Conservation (phyloP, 1,284 basidiomycete species). For the Calocybe gambosa region DNA sequence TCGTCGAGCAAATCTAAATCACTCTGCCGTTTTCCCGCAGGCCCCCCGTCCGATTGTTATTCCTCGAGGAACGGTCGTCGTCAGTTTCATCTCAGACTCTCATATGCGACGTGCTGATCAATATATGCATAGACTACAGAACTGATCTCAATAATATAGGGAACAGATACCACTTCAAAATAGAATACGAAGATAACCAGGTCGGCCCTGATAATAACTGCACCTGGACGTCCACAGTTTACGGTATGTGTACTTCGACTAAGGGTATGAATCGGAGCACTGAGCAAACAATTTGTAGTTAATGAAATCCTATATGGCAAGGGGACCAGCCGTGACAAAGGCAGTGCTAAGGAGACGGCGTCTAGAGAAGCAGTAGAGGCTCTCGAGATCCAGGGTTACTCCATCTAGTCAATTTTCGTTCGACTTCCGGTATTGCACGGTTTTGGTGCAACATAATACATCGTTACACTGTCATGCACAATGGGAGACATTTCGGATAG, state of each 20-base stretch:
- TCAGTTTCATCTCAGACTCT: background rate
- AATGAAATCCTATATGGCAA: background rate
- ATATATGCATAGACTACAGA: slow-evolving; percentile 5
- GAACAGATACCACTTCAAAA: slow-evolving; percentile 3
- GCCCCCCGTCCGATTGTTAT: background rate
- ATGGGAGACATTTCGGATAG: too few relatives aligned
- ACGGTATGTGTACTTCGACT: background rate
- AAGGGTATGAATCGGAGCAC: background rate
- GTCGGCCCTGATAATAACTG: slow-evolving; percentile 3
- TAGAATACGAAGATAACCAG: slow-evolving; percentile 1
- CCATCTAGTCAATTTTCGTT: background rate
- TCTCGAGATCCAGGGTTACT: background rate
- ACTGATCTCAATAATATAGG: slow-evolving; percentile 11
- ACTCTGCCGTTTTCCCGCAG: background rate
- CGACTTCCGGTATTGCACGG: background rate
- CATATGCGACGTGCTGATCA: background rate
- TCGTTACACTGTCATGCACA: too few relatives aligned
- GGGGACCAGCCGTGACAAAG: background rate
- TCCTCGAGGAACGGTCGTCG: background rate
- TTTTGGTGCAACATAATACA: too few relatives aligned
- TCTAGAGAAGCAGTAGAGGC: slow-evolving; percentile 1
- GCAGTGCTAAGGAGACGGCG: background rate
- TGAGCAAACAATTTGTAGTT: background rate
- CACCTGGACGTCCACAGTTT: slow-evolving; percentile 1
- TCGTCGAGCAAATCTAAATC: background rate